Evolutionary conservation across 768 basidiomycete species (phyloP).

Genomic region (Clitopilus passeckerianus): DNA sequence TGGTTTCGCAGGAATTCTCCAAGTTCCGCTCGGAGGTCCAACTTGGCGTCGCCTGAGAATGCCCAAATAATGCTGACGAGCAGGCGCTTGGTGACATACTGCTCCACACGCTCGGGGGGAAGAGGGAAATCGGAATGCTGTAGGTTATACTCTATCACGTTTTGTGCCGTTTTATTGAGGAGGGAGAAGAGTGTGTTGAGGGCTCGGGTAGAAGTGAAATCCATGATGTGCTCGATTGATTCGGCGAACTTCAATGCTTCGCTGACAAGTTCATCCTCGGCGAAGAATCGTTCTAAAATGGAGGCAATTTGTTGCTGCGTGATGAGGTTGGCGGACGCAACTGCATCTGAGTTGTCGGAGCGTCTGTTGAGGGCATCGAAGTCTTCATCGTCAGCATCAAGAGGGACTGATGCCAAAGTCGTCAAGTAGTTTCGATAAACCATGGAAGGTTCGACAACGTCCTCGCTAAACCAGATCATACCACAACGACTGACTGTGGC

Average conservation of each 20-base stretch:
- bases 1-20: constrained; percentile 82
- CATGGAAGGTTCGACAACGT: constrained; percentile 89
- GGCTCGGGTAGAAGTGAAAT: constrained; percentile 88
- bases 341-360: constrained; percentile 44
- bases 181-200: constrained; percentile 96
- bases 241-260: constrained; percentile 76
- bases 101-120: constrained; percentile 75
- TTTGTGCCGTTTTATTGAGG: constrained; percentile 92
- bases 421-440: constrained; percentile 86
- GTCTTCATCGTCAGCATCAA: constrained; percentile 92
- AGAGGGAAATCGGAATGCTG: constrained; percentile 96
- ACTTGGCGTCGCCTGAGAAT: constrained; percentile 93
- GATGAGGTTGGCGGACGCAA: constrained; percentile 55
- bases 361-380: constrained; percentile 60
- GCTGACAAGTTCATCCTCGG: constrained; percentile 74
- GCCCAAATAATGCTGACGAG: constrained; percentile 96
- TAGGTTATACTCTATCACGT: constrained; percentile 89
- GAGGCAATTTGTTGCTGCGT: constrained; percentile 74
- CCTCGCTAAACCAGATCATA: constrained; percentile 99
- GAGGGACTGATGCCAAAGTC: constrained; percentile 63
- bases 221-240: constrained; percentile 97
- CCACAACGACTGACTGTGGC: constrained; percentile 99
- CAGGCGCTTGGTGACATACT: constrained; percentile 86
- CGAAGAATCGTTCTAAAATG: constrained; percentile 81
- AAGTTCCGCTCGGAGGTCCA: constrained; percentile 84